A percentile compares a stretch with the other conserved stretches of the same genome.
These are phyloP conservation scores for Sugiyamaella castrensis DNA, from an alignment of 1,139 yeast genomes.

Conservation along the genomic window DNA sequence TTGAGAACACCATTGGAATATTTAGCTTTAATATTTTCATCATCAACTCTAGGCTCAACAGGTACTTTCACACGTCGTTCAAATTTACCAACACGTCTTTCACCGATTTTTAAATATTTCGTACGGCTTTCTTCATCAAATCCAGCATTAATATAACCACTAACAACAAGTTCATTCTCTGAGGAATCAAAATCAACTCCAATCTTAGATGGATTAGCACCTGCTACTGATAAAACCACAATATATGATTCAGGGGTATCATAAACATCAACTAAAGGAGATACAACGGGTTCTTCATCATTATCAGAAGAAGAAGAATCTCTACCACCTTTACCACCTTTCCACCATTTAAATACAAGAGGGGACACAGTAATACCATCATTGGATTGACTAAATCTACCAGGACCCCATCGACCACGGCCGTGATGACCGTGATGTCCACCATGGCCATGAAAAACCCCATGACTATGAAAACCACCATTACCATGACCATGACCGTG, in stretches of 20 bases:
- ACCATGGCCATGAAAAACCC: neutral
- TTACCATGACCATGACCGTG: neutral
- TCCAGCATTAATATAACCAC: constrained; percentile 16
- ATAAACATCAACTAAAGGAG: constrained; percentile 56
- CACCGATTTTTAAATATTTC: constrained; percentile 17
- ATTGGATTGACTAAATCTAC: neutral
- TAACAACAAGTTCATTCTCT: constrained; percentile 15
- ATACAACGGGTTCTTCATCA: constrained; percentile 44
- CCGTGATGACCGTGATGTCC: neutral
- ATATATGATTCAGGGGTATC: constrained; percentile 45
- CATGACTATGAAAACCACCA: neutral
- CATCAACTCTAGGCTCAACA: constrained; percentile 48
- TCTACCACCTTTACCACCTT: constrained; percentile 3
- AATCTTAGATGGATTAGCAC: constrained; percentile 50
- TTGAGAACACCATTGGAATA: constrained; percentile 52
- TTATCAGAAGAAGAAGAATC: constrained; percentile 22
- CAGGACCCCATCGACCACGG: neutral
- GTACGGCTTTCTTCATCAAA: constrained; percentile 15
- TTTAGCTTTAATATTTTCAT: constrained; percentile 52
- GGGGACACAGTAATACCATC: constrained; percentile 15
- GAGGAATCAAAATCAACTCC: constrained; percentile 53
- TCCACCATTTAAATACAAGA: constrained; percentile 1
- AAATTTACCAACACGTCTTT: constrained; percentile 42
- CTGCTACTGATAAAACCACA: constrained; percentile 52
- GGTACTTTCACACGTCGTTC: constrained; percentile 56